phyloP scores from a whole-genome alignment of 140 eudicot genomes.

The Bidens hawaiensis region DNA sequence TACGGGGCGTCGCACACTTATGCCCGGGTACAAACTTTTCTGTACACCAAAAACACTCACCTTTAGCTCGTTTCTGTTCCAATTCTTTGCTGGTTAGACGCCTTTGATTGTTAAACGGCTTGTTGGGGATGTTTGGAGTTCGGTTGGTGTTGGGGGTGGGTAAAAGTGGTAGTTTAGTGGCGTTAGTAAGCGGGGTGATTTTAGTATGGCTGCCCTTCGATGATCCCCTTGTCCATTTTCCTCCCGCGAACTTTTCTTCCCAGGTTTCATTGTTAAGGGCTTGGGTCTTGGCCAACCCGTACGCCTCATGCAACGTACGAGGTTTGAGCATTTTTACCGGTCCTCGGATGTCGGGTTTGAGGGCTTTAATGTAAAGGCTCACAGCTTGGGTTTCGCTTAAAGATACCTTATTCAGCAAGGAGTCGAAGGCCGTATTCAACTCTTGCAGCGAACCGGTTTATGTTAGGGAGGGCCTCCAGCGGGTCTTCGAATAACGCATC shows the following conservation, averaged over 20 bases:
- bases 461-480: neutral
- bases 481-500: constrained; percentile 11
- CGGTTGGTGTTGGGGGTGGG: neutral
- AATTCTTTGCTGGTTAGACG: neutral
- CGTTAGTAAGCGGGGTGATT: neutral
- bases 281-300: neutral
- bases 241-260: neutral
- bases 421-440: neutral
- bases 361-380: no score
- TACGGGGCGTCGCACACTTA: neutral
- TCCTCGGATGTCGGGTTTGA: no score
- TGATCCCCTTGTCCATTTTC: neutral
- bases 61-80: no score
- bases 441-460: neutral
- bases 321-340: no score
- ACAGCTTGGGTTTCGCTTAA: no score
- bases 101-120: no score
- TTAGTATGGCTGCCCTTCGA: neutral
- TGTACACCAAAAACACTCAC: no score
- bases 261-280: neutral
- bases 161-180: no score
- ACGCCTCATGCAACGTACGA: no score
- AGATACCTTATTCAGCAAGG: constrained; percentile 1
- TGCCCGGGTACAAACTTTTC: constrained; percentile 2
- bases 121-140: neutral